phyloP scores from a whole-genome alignment of 352 stramenopile genomes.

The Phytophthora colocasiae region DNA sequence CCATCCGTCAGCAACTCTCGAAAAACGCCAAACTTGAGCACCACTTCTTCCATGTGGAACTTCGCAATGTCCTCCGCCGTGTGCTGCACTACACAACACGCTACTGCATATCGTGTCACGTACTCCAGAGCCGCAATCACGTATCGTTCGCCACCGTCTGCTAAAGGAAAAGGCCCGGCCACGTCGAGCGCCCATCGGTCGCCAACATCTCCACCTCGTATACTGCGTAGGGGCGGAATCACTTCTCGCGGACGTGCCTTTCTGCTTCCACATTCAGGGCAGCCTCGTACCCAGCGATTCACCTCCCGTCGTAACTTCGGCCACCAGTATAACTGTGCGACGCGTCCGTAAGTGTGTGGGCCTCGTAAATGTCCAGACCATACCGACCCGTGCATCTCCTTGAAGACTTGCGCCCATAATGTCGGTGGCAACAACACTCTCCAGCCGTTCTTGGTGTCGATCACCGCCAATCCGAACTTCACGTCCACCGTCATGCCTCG shows the following conservation, averaged over 20 bases:
- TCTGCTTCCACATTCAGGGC: background rate
- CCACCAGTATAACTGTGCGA: background rate
- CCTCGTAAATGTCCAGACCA: background rate
- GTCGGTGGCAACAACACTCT: no score
- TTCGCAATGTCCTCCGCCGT: background rate
- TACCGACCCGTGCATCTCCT: background rate
- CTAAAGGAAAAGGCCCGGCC: background rate
- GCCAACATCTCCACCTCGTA: background rate
- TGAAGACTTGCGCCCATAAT: background rate
- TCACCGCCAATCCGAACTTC: background rate
- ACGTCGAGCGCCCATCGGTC: background rate
- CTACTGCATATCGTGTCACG: background rate
- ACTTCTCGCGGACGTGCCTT: conserved; percentile 2
- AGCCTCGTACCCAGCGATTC: background rate
- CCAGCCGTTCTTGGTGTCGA: background rate
- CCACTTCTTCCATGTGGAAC: background rate
- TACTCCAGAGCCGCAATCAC: background rate
- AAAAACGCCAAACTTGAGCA: background rate
- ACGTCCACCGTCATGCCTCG: background rate
- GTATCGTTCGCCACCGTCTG: background rate
- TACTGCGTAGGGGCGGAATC: background rate
- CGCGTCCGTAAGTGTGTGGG: background rate
- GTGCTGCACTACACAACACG: background rate
- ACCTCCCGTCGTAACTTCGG: background rate
- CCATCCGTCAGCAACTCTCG: background rate